Evolutionary conservation across 495 filamentous ascomycete genomes (phyloP).

Genomic region (Lasiosphaeriaceae sp.): DNA sequence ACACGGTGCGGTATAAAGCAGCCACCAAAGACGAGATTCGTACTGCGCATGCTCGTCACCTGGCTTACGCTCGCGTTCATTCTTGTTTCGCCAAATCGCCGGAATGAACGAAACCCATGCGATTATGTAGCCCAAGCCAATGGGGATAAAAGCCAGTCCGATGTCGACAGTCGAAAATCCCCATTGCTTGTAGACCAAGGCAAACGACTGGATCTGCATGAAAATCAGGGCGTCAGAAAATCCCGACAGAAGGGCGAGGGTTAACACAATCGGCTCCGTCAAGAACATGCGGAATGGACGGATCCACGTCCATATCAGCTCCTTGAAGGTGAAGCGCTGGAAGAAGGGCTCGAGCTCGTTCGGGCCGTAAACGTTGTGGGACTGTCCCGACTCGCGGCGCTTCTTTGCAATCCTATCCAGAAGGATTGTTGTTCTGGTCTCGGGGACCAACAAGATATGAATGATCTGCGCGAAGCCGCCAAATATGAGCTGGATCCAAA

Average conservation of each 20-base stretch:
- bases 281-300: constrained; percentile 78
- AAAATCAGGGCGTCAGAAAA: constrained; percentile 81
- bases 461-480: constrained; percentile 61
- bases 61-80: constrained; percentile 47
- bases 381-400: constrained; percentile 51
- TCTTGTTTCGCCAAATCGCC: constrained; percentile 54
- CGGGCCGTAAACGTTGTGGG: constrained; percentile 58
- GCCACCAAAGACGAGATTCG: constrained; percentile 52
- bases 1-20: constrained; percentile 62
- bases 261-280: constrained; percentile 71
- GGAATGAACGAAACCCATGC: constrained; percentile 63
- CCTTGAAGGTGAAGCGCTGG: constrained; percentile 48
- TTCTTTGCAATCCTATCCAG: constrained; percentile 64
- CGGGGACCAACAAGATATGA: constrained; percentile 64
- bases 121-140: constrained; percentile 62
- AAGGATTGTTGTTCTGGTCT: constrained; percentile 64
- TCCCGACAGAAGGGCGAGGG: constrained; percentile 66
- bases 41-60: constrained; percentile 58
- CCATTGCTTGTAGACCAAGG: constrained; percentile 63
- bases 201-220: constrained; percentile 68
- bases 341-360: constrained; percentile 53
- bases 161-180: constrained; percentile 50
- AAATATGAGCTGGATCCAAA: constrained; percentile 78
- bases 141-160: constrained; percentile 61
- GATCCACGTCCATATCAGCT: constrained; percentile 58